Percentiles rank a stretch among this genome's conserved stretches.
Conservation (phyloP, 2,329 filamentous ascomycete genomes). For the Neonectria hederae region DNA sequence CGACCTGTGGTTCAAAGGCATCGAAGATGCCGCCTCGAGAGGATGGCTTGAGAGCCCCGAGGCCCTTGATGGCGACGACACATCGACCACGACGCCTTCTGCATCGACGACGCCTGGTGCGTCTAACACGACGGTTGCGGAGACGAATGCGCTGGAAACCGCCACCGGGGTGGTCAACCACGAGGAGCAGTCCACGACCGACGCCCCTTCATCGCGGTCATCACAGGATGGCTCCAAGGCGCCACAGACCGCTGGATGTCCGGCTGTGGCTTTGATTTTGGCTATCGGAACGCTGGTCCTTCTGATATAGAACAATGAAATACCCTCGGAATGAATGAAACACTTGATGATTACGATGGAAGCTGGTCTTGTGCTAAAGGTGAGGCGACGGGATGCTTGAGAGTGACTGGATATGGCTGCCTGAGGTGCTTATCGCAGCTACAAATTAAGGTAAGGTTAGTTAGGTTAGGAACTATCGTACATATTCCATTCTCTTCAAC, state of each 20-base stretch:
- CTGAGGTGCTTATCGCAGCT: too few species aligned
- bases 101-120: constrained; percentile 1
- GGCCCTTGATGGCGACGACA: background rate
- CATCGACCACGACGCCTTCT: background rate
- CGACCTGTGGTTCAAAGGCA: constrained; percentile 21
- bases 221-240: constrained; percentile 9
- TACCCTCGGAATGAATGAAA: background rate
- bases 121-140: background rate
- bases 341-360: background rate
- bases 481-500: background rate
- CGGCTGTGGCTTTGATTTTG: constrained; percentile 9
- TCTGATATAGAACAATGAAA: constrained; percentile 5
- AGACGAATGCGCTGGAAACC: background rate
- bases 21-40: constrained; percentile 13
- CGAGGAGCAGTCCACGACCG: constrained; percentile 1
- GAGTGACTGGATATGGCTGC: too few species aligned
- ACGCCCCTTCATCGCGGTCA: constrained; percentile 6
- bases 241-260: constrained; percentile 6
- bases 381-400: background rate
- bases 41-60: constrained; percentile 19
- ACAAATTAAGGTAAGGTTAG: background rate
- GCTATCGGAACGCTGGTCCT: constrained; percentile 16
- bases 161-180: background rate
- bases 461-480: background rate
- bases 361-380: background rate